Evolutionary conservation across 2,329 filamentous ascomycete species (phyloP).

Genomic region (Sporothrix globosa): DNA sequence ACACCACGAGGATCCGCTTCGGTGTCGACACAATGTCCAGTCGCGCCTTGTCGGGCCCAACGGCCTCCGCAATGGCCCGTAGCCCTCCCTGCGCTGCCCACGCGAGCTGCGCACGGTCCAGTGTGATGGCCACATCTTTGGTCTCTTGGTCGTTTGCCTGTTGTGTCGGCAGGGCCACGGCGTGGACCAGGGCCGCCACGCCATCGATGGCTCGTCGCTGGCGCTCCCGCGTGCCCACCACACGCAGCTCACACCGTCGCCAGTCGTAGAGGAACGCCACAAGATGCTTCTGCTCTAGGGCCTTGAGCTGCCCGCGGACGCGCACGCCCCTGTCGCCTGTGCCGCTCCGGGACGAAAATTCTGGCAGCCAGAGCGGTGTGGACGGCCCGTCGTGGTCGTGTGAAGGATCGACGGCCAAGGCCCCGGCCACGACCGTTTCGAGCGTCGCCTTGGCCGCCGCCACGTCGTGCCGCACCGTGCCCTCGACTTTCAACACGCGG

Average conservation of each 20-base stretch:
- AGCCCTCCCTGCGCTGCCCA: no score
- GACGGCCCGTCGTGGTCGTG: constrained; percentile 38
- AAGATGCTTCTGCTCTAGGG: constrained; percentile 36
- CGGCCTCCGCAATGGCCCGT: no score
- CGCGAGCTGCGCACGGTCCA: no score
- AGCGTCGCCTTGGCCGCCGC: constrained; percentile 43
- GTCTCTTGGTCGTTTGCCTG: no score
- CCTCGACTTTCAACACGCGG: constrained; percentile 47
- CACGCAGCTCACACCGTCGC: constrained; percentile 40
- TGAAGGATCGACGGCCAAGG: constrained; percentile 33
- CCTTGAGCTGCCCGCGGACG: constrained; percentile 35
- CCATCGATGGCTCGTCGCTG: neutral
- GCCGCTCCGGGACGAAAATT: no score
- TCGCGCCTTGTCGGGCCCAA: no score
- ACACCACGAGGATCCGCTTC: no score
- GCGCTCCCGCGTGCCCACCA: constrained; percentile 39
- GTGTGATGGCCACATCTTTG: no score
- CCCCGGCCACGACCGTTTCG: constrained; percentile 42
- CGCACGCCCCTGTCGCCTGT: constrained; percentile 27
- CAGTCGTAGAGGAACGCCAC: constrained; percentile 42
- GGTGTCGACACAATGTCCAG: no score
- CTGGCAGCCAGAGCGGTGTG: no score
- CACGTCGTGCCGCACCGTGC: constrained; percentile 41
- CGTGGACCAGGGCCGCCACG: constrained; percentile 33
- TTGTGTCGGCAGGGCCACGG: no score